Percentiles rank a stretch among this genome's conserved stretches.
These are phyloP conservation scores for Rhizoctonia solani DNA, from an alignment of 1,284 basidiomycete species.

Conservation along the genomic window DNA sequence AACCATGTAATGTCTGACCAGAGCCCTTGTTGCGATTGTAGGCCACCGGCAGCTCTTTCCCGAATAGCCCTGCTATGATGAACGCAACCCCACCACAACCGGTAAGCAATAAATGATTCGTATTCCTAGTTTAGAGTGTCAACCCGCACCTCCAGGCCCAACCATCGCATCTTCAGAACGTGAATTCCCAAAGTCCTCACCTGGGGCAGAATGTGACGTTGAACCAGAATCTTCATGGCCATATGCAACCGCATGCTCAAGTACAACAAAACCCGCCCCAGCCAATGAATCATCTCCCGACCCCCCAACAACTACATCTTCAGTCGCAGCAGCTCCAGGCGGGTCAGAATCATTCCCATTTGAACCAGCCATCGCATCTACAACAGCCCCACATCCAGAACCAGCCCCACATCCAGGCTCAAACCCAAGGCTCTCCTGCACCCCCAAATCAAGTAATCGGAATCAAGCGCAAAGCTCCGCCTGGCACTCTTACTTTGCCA, in stretches of 20 bases:
- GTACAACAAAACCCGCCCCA: not conserved
- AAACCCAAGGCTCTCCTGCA: slow-evolving; percentile 11
- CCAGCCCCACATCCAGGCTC: slow-evolving; percentile 3
- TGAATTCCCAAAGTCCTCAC: not conserved
- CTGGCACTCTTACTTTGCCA: slow-evolving; percentile 6
- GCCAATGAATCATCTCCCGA: not conserved
- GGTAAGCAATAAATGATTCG: not conserved
- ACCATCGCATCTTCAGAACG: not conserved
- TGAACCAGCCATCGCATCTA: too few species aligned
- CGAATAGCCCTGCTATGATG: slow-evolving; percentile 17
- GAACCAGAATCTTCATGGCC: slow-evolving; percentile 1
- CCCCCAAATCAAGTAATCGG: slow-evolving; percentile 15
- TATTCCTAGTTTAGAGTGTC: not conserved
- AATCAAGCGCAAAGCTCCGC: slow-evolving; percentile 28
- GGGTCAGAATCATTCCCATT: not conserved
- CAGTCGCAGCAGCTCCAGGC: slow-evolving; percentile 23
- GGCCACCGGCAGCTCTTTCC: slow-evolving; percentile 9
- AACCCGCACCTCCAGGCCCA: not conserved
- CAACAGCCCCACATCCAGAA: not conserved
- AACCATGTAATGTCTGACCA: not conserved
- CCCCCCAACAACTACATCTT: slow-evolving; percentile 23
- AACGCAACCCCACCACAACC: slow-evolving; percentile 25
- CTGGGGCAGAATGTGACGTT: not conserved
- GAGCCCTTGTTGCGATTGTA: not conserved
- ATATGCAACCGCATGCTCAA: not conserved